phyloP scores from a whole-genome alignment of 139 green algal species.

The Coelastrella sp. region DNA sequence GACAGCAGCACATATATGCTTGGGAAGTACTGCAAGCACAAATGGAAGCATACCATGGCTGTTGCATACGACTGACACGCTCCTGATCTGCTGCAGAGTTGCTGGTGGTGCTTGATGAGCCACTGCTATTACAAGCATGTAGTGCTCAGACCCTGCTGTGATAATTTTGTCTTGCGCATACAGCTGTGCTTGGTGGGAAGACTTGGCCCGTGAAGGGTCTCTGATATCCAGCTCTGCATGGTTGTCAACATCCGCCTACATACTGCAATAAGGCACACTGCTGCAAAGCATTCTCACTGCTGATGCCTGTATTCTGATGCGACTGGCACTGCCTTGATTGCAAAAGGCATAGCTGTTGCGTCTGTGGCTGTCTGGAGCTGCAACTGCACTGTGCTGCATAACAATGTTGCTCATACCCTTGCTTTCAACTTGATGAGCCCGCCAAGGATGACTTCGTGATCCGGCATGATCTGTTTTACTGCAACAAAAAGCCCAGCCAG shows the following conservation, averaged over 20 bases:
- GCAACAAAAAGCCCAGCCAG: slow-evolving; percentile 87
- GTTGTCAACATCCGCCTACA: no score
- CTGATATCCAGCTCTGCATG: no score
- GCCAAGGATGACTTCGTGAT: slow-evolving; percentile 86
- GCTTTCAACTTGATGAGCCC: slow-evolving; percentile 77
- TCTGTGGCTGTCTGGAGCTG: neutral
- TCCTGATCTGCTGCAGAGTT: no score
- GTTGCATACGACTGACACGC: no score
- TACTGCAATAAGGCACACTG: no score
- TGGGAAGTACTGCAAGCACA: slow-evolving; percentile 52
- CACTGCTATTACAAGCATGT: no score
- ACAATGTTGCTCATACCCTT: slow-evolving; percentile 68
- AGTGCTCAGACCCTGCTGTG: no score
- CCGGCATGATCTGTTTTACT: slow-evolving; percentile 93
- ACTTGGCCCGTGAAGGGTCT: no score
- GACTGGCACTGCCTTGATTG: neutral
- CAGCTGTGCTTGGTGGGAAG: no score
- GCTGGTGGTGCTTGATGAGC: neutral
- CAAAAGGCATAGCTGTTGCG: neutral
- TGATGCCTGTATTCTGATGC: neutral
- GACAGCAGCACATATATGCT: slow-evolving; percentile 33
- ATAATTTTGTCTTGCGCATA: no score
- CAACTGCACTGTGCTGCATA: neutral
- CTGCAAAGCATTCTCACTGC: neutral
- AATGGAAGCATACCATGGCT: no score